Percentiles rank a stretch among this genome's conserved stretches.
Evolutionary conservation across 192 early-diverging fungal genomes (phyloP).

Genomic region (Podila verticillata): DNA sequence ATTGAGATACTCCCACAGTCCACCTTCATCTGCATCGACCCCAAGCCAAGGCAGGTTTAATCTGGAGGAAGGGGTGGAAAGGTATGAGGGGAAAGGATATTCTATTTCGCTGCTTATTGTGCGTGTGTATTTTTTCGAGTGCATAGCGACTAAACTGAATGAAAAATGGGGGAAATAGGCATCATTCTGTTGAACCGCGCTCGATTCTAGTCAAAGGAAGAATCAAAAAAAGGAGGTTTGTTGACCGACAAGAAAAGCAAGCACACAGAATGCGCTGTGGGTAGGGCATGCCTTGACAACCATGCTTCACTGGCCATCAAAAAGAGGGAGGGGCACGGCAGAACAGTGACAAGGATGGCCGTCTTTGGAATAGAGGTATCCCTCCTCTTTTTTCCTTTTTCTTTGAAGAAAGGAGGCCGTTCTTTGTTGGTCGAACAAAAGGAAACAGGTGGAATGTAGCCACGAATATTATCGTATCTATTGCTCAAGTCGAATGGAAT

Average conservation of each 20-base stretch:
- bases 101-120: too few species aligned
- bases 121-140: too few species aligned
- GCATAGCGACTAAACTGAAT: too few species aligned
- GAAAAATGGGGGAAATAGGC: too few species aligned
- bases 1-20: too few species aligned
- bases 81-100: too few species aligned
- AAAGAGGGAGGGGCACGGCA: too few species aligned
- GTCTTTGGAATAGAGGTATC: background rate
- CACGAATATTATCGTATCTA: background rate
- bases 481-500: background rate
- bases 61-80: too few species aligned
- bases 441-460: background rate
- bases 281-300: background rate
- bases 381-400: background rate
- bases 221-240: constrained; percentile 28
- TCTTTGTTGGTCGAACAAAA: background rate
- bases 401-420: background rate
- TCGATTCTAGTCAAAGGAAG: constrained; percentile 39
- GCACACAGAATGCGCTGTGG: background rate
- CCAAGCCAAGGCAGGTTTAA: too few species aligned
- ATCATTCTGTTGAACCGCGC: background rate
- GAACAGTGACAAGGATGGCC: background rate
- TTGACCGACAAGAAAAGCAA: background rate
- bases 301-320: background rate
- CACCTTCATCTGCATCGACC: too few species aligned